Evolutionary conservation across 768 basidiomycete species (phyloP), one percentile per base, ranked within the genome.

Genomic region (Rhodotorula toruloides): DNA sequence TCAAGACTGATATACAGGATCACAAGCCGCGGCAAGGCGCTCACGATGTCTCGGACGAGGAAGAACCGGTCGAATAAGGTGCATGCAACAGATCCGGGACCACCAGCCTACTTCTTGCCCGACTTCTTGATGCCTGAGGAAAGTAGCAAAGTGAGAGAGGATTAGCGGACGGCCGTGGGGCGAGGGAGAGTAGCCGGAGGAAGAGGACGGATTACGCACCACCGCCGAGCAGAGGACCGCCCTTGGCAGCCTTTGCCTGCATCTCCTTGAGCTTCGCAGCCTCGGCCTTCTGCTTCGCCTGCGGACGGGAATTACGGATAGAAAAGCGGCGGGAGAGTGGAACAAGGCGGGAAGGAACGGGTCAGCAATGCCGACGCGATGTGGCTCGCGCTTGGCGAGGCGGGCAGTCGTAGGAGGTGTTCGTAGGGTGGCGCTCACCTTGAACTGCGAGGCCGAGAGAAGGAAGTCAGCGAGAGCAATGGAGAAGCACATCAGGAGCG

Each of bases 241-340:
- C 89, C 89, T 71, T 66, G 11, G 54, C 74, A 86, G 90, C 90
- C 79, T 84, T 85, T 0, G 86, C 87, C 73, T 78, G 80, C n/a
- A 87, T 86, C 47, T 82, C 84, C 78, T 90, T 89, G 75, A 87
- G 70, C 8, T 85, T 86, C 19, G 84, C 87, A 52, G 83, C 84
- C 21, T 90, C 89, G 14, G 82, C 82, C 80, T 87, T 90, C 81
- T 87, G 81, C 80, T 81, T 88, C 48, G 85, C 83, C 78, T 90
- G 44, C 21, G 44, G 8, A 25, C 11, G 44, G 22, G 87, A n/a
- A n/a, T n/a, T n/a, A n/a, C n/a, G n/a, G n/a, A n/a, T n/a, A n/a
- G 81, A 87, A 87, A 57, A 84, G 86, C 72, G 43, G 87, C 86
- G 0, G 89, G 44, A 47, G 36, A 31, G 43, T 10, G 32, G 25